Conservation (phyloP, 305 asterid species). For the Plantago rigida region DNA sequence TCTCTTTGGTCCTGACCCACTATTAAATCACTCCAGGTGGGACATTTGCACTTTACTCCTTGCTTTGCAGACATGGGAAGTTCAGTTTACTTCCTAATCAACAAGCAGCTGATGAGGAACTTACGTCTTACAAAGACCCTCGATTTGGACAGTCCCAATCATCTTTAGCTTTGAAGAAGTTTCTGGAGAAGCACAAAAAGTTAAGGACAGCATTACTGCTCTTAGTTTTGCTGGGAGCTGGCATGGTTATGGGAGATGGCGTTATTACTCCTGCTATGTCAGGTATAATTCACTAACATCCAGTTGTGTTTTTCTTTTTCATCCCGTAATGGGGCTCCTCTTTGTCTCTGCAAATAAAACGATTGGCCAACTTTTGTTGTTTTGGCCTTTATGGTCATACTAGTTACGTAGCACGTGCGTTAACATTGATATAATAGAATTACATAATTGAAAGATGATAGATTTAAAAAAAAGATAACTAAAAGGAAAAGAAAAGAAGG, state of each 20-base stretch:
- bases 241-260: slow-evolving; percentile 96
- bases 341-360: background rate
- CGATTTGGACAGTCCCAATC: slow-evolving; percentile 50
- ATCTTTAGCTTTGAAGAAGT: slow-evolving; percentile 57
- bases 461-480: too few relatives aligned
- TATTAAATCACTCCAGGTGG: slow-evolving; percentile 56
- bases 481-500: too few relatives aligned
- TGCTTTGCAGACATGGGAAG: slow-evolving; percentile 91
- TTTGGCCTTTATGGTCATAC: background rate
- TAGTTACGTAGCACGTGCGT: background rate
- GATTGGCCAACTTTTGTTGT: background rate
- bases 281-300: slow-evolving; percentile 39
- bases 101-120: slow-evolving; percentile 98
- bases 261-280: slow-evolving; percentile 94
- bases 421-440: too few relatives aligned
- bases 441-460: too few relatives aligned
- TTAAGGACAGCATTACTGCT: slow-evolving; percentile 62
- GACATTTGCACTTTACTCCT: slow-evolving; percentile 88
- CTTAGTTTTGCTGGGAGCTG: slow-evolving; percentile 87
- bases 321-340: background rate
- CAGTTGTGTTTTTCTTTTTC: background rate
- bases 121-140: slow-evolving; percentile 74
- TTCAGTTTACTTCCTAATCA: slow-evolving; percentile 94
- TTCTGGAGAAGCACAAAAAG: slow-evolving; percentile 73
- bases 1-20: slow-evolving; percentile 28